Percentiles rank a stretch among this genome's conserved stretches.
These are phyloP conservation scores for Teunomyces lycoperdinae DNA, from an alignment of 805 yeast genomes.

Conservation along the genomic window DNA sequence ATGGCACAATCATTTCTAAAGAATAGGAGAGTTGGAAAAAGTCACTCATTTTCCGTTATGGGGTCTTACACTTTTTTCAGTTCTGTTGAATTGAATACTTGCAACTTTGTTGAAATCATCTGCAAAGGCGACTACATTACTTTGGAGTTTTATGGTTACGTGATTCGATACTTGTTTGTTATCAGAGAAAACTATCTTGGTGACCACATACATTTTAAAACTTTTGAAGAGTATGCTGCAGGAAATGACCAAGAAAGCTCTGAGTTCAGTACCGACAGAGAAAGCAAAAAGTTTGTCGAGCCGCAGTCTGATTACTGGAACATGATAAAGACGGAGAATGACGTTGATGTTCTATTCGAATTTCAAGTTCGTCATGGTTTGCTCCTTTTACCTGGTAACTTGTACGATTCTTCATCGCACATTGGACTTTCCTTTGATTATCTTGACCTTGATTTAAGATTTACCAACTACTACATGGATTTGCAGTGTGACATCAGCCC, in stretches of 20 bases:
- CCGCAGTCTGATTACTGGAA: slow-evolving; percentile 31
- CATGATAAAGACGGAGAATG: slow-evolving; percentile 57
- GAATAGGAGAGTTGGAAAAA: slow-evolving; percentile 59
- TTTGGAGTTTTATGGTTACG: slow-evolving; percentile 73
- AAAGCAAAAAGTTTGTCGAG: slow-evolving; percentile 2
- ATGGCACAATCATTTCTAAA: slow-evolving; percentile 72
- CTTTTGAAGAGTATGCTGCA: slow-evolving; percentile 76
- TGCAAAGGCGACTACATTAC: slow-evolving; percentile 66
- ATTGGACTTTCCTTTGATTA: slow-evolving; percentile 60
- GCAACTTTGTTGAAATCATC: slow-evolving; percentile 65
- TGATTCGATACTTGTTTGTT: slow-evolving; percentile 69
- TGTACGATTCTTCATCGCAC: slow-evolving; percentile 64
- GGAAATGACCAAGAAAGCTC: slow-evolving; percentile 5
- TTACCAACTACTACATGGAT: slow-evolving; percentile 92
- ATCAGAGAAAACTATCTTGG: slow-evolving; percentile 91
- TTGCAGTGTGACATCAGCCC: slow-evolving; percentile 73
- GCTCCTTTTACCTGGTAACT: slow-evolving; percentile 65
- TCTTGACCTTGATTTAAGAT: slow-evolving; percentile 76
- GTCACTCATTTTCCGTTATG: slow-evolving; percentile 54
- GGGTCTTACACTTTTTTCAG: slow-evolving; percentile 68
- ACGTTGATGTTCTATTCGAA: slow-evolving; percentile 71
- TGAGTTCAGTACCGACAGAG: background rate
- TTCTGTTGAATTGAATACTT: slow-evolving; percentile 59
- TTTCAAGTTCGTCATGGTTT: slow-evolving; percentile 71
- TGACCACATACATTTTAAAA: slow-evolving; percentile 74